Evolutionary conservation across 2,329 filamentous ascomycete genomes (phyloP), one percentile per base, ranked within the genome.

Genomic region (Sporothrix protearum): DNA sequence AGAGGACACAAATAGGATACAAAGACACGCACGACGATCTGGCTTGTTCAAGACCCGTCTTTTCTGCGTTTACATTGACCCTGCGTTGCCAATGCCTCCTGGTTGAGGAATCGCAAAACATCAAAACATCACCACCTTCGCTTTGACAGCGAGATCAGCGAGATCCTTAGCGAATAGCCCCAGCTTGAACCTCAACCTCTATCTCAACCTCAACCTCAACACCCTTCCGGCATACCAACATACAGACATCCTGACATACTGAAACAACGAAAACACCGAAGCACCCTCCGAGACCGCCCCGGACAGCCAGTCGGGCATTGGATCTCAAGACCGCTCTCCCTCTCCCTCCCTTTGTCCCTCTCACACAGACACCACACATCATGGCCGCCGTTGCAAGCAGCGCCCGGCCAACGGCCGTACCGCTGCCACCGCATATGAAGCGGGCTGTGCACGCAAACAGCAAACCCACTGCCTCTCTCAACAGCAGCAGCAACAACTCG

Each of bases 401-500:
- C 53, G 45, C 59, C 59, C 71, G 51, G 61, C 59, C 71, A 39
- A 39, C 49, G 5, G 68, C 57, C 39, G 61, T 36, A 49, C 61
- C 71, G 7, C 55, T 70, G 47, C 61, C 71, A 57, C 68, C 68
- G 30, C 68, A 70, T 14, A 22, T 51, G 3, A 67, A 61, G 61
- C 59, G 16, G 57, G n/a, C 69, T 9, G 25, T 47, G 12, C 6
- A 33, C 25, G 51, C 39, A 55, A 42, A 19, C 45, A 51, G 39
- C 64, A 42, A 28, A 42, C 36, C 30, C 19, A 16, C 47, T 4
- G 22, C 47, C 33, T 36, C 33, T 36, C 33, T 8, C 33, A 66
- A 8, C 42, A 66, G 39, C 59, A 64, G 59, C 64, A n/a, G 7
- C 64, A 77, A 79, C 71, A 83, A 82, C 75, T 86, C 86, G 83